Base-by-base conservation (phyloP, 176 grass and related monocot species). In the Triticum urartu region DNA sequence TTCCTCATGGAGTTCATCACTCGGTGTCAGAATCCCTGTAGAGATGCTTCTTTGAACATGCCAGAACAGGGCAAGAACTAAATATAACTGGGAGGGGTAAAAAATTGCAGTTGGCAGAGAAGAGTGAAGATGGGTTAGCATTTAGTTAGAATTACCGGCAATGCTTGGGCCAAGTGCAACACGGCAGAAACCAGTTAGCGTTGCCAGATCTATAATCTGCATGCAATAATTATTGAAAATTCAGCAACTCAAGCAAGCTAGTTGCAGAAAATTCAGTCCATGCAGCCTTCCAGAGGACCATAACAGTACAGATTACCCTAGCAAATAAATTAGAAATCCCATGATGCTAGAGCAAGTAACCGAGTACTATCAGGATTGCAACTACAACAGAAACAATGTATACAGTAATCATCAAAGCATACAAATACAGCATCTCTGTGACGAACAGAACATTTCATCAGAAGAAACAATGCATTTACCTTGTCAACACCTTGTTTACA, bases 401-500 rank as follows among this genome's bases (percentile, higher is more conserved):
- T 5, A 61, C 5, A n/a, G 5, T 11, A 71, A 73, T 18, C 6
- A 18, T 69, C 30, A 9, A 68, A 58, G 4, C 34, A 72, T 47
- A 25, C 8, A 64, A 68, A 63, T 48, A 25, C 13, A 38, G 74
- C 38, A 61, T 59, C 58, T 33, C 61, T 34, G 66, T 77, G 32
- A 54, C 26, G 32, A 54, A 83, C 11, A 79, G 0, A 80, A 42
- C 14, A 77, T 68, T 25, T 2, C 50, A 66, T 75, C 58, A 21
- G 33, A 17, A 24, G 54, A 80, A 30, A 34, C 35, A 50, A 45
- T 22, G 33, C 20, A n/a, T 60, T 80, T 39, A 98, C 97, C 92
- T 98, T 98, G 6, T 98, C 94, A 88, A 95, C 88, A 72, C 94
- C 97, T 91, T 92, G 92, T 75, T 89, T 95, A 89, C 97, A 96